Evolutionary conservation across 768 basidiomycete genomes (phyloP).

Genomic region (Kwoniella pini): DNA sequence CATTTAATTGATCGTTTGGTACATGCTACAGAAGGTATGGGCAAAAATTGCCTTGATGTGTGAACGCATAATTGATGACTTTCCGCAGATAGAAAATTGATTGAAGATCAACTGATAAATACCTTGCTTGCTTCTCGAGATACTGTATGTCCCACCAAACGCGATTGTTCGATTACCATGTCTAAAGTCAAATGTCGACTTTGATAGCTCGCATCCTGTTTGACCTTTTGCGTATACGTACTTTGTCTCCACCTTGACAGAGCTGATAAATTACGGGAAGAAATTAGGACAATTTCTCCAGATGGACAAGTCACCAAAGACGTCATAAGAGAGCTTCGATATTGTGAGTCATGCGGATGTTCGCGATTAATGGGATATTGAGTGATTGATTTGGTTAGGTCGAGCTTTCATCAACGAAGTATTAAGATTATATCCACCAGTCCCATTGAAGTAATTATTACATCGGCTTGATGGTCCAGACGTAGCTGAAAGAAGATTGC

Average conservation of each 20-base stretch:
- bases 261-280: constrained; percentile 61
- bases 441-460: constrained; percentile 63
- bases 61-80: no score
- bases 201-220: constrained; percentile 69
- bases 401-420: constrained; percentile 71
- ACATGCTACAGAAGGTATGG: constrained; percentile 42
- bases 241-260: constrained; percentile 68
- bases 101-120: constrained; percentile 76
- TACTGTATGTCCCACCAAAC: constrained; percentile 57
- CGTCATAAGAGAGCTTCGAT: constrained; percentile 64
- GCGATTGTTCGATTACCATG: not conserved
- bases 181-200: no score
- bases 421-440: constrained; percentile 74
- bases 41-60: no score
- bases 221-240: constrained; percentile 72
- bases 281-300: constrained; percentile 65
- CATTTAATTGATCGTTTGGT: constrained; percentile 46
- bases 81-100: constrained; percentile 62
- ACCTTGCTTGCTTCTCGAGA: constrained; percentile 76
- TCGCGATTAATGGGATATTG: no score
- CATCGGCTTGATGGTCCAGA: not conserved
- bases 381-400: constrained; percentile 14
- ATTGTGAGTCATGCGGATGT: constrained; percentile 58
- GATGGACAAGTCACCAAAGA: constrained; percentile 62
- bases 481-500: no score